Base-by-base conservation (phyloP, 257 asterid species). In the Salvia miltiorrhiza region DNA sequence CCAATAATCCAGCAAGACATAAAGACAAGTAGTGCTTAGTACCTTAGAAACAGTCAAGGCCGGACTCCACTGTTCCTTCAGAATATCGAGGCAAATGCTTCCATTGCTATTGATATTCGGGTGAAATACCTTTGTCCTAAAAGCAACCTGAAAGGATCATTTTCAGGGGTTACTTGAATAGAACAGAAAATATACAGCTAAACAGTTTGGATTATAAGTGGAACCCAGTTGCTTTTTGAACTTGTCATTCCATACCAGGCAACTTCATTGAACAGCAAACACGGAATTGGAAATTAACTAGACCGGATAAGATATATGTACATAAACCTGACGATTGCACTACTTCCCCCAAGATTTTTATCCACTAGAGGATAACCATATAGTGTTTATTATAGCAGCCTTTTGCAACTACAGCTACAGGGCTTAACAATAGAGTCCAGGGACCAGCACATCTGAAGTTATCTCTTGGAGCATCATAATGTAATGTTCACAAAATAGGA, bases 61-160 rank as follows among this genome's bases (percentile, higher is more conserved):
- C 1, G 92, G 95, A 50, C 95, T 88, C 95, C 95, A 88, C 49
- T 86, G 95, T 74, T 88, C 95, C 58, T 86, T 88, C 4, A 88
- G 86, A 72, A 88, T 88, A 72, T 88, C 92, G 69, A 88, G 83
- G 60, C 95, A 88, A 69, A 88, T 88, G 72, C 95, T 88, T 70
- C 95, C 95, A 40, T 88, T 88, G 80, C 92, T 85, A 66, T 88
- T 88, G 75, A 88, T 85, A 78, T 88, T 87, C 5, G 94, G 94
- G 73, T 87, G 93, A 57, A 87, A 87, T 75, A 74, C 78, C 65
- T 74, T 74, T 1, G 78, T 86, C 79, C 90, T 85, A 71, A 87
- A 87, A 21, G 95, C 95, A 64, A 87, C 92, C 95, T 88, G 84
- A 58, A 43, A 35, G 4, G 20, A 6, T 11, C 39, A 20, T 19